phyloP scores from a whole-genome alignment of 2,329 filamentous ascomycete species.

The Scedosporium apiospermum region DNA sequence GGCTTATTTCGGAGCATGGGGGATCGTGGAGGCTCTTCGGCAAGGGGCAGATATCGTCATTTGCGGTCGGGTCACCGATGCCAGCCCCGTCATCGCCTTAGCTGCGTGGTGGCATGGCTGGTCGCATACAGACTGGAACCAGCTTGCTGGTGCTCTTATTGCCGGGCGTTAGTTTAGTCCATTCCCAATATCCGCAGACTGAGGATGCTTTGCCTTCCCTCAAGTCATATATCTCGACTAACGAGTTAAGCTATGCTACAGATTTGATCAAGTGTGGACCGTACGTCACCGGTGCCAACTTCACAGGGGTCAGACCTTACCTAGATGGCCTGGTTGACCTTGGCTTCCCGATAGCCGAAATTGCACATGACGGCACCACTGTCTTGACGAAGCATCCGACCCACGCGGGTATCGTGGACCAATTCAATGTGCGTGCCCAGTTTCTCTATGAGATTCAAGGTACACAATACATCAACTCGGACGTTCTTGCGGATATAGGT shows the following conservation, averaged over 20 bases:
- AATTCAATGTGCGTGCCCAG: conserved; percentile 23
- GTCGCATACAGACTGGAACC: conserved; percentile 34
- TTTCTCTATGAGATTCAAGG: conserved; percentile 37
- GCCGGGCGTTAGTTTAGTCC: too few species aligned
- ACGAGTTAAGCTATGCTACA: too few species aligned
- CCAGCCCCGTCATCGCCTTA: conserved; percentile 43
- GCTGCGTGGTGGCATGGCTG: conserved; percentile 48
- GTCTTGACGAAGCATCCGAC: conserved; percentile 24
- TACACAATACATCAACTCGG: conserved; percentile 31
- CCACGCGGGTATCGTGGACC: conserved; percentile 26
- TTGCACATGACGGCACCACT: conserved; percentile 20
- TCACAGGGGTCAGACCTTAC: conserved; percentile 33
- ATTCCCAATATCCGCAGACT: too few species aligned
- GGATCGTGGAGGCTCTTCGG: conserved; percentile 31
- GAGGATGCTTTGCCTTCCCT: too few species aligned
- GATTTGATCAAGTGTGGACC: conserved; percentile 44
- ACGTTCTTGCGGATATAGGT: conserved; percentile 23
- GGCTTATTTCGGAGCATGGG: conserved; percentile 41
- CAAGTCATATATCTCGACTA: too few species aligned
- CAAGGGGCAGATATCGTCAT: conserved; percentile 36
- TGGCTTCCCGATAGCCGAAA: conserved; percentile 27
- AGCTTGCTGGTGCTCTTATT: conserved; percentile 39
- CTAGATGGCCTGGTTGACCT: conserved; percentile 15
- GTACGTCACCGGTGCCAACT: conserved; percentile 46
- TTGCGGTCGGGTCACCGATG: conserved; percentile 38